Conservation (phyloP, 1,139 yeast genomes). For the Yamadazyma blattariae region DNA sequence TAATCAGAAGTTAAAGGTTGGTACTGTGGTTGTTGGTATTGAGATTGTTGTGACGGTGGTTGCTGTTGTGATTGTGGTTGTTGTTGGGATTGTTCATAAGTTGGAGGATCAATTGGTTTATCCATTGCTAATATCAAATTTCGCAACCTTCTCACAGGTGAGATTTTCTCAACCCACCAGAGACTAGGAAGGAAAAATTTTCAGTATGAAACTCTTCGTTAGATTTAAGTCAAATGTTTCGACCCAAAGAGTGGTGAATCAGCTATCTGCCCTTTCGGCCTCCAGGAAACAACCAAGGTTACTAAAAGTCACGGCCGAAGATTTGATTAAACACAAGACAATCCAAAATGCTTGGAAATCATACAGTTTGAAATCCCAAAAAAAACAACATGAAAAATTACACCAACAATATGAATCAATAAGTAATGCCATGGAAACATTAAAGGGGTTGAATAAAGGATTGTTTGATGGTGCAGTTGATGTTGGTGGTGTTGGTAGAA, state of each 20-base stretch:
- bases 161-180: background rate
- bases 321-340: conserved; percentile 78
- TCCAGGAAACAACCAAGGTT: conserved; percentile 84
- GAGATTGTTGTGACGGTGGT: no score
- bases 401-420: conserved; percentile 66
- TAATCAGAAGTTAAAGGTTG: conserved; percentile 2
- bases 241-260: conserved; percentile 66
- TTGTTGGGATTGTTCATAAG: conserved; percentile 6
- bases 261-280: conserved; percentile 83
- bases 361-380: conserved; percentile 49
- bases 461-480: conserved; percentile 53
- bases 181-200: no score
- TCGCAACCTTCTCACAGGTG: background rate
- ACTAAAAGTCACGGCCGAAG: conserved; percentile 75
- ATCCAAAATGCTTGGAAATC: conserved; percentile 83
- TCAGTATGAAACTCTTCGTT: conserved; percentile 18
- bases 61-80: no score
- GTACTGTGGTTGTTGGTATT: no score
- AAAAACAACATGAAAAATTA: conserved; percentile 49
- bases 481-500: conserved; percentile 46
- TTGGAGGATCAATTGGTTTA: conserved; percentile 7
- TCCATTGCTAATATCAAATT: no score
- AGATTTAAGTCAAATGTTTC: conserved; percentile 50
- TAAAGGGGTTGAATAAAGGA: conserved; percentile 46
- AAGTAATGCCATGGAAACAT: conserved; percentile 69